Conservation (phyloP, 176 grass and related monocot genomes). For the Oryza glaberrima region DNA sequence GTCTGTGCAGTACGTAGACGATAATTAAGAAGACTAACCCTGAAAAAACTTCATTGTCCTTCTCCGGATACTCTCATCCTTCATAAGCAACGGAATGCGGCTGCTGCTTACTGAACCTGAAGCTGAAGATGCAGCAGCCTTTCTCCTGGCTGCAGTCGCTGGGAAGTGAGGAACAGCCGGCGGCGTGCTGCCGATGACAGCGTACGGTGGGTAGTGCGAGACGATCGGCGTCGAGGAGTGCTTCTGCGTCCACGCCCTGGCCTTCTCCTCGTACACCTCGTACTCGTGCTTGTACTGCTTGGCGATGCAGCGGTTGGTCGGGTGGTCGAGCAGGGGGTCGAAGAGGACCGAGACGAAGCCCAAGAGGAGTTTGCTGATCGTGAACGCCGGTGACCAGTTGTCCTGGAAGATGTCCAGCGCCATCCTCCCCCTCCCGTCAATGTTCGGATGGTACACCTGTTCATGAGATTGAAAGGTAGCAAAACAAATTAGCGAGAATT, state of each 20-base stretch:
- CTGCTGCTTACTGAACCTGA: background rate
- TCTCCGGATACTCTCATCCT: background rate
- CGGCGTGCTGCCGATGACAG: background rate
- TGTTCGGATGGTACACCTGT: conserved; percentile 35
- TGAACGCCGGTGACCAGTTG: background rate
- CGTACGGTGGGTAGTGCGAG: background rate
- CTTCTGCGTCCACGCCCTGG: background rate
- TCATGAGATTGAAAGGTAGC: background rate
- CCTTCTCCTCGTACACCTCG: conserved; percentile 9
- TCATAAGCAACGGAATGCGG: background rate
- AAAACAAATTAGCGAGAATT: too few species aligned
- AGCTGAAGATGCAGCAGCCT: background rate
- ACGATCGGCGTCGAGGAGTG: conserved; percentile 28
- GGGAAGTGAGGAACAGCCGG: background rate
- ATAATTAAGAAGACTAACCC: background rate
- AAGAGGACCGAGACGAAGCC: conserved; percentile 32
- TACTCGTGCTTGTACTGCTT: background rate
- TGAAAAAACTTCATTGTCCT: background rate
- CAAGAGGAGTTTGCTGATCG: background rate
- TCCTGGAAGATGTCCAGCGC: conserved; percentile 15
- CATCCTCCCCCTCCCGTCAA: background rate
- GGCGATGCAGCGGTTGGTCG: background rate
- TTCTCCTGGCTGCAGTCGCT: background rate
- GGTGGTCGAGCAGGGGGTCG: conserved; percentile 39
- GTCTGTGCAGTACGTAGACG: background rate